Base-by-base conservation (phyloP, 2,329 filamentous ascomycete genomes). In the Trichoderma koningiopsis region DNA sequence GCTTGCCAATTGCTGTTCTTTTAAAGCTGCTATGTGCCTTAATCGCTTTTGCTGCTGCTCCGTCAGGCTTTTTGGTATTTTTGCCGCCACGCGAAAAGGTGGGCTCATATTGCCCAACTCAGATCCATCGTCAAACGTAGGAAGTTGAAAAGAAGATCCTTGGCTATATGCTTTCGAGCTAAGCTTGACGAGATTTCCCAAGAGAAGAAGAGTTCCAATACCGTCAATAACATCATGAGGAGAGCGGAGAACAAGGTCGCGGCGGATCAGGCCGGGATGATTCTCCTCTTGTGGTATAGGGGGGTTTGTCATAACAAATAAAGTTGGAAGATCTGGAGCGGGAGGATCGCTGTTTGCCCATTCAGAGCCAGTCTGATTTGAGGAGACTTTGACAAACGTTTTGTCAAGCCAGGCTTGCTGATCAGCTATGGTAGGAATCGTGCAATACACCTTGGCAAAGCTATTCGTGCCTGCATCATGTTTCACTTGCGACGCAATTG, bases 21-120 rank as follows among this genome's bases (percentile, higher is more conserved):
- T 60, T 7, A n/a, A 71, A 4, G 37, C 70, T 13, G 55, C 58
- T 40, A 74, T 62, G 0, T 69, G 61, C 19, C 59, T 66, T 4
- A 76, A 53, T 0, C 72, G 72, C 33, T 68, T 22, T 55, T 71
- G 59, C 43, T 72, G 73, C 11, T 60, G 37, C 2, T 68, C 63
- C 1, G 71, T 72, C 5, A 71, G 72, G 6, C 40, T 19, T 2
- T 31, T n/a, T 0, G 75, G 72, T 1, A 75, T 68, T 22, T 55
- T 69, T 58, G 75, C 75, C 5, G 76, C 75, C 11, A 77, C 70
- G 10, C 75, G 75, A 55, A 72, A 75, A 0, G 76, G 73, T 1
- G 76, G 75, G 19, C 76, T 77, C 19, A 77, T 35, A 33, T 60
- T 60, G 19, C 4, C 57, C 22, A 43, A 14, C 14, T 60, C 57